Conservation (phyloP, 345 rosid species). For the Pugionium dolabratum region DNA sequence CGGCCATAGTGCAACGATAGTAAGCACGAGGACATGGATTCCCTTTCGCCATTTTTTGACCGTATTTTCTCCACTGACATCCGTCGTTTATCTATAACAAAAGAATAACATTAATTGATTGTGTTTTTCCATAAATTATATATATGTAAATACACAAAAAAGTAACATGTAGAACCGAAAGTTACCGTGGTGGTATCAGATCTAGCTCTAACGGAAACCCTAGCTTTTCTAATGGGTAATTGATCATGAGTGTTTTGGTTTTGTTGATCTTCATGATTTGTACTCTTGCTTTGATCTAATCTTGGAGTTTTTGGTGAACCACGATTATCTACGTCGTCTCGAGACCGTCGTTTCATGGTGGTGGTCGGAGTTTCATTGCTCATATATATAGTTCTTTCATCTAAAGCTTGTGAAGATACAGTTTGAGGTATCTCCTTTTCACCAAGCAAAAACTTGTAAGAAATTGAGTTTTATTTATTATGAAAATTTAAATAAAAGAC, state of each 20-base stretch:
- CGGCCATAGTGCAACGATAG: conserved; percentile 83
- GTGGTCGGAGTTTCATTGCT: conserved; percentile 36
- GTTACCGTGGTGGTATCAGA: conserved; percentile 56
- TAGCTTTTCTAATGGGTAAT: conserved; percentile 54
- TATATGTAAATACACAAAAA: background rate
- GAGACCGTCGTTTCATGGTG: conserved; percentile 27
- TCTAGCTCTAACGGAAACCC: conserved; percentile 65
- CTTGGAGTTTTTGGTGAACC: conserved; percentile 53
- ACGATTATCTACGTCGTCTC: conserved; percentile 43
- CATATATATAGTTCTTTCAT: conserved; percentile 34
- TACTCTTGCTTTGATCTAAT: conserved; percentile 45
- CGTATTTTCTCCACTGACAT: conserved; percentile 88
- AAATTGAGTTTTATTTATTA: no score
- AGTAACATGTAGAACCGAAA: conserved; percentile 10
- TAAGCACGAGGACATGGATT: conserved; percentile 89
- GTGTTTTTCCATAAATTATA: no score
- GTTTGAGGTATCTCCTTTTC: conserved; percentile 17
- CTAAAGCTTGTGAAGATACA: conserved; percentile 22
- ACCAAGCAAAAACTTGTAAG: background rate
- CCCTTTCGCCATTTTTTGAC: conserved; percentile 81
- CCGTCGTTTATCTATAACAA: conserved; percentile 61
- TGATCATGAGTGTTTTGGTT: conserved; percentile 36
- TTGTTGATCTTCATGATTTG: conserved; percentile 44
- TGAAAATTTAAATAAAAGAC: no score
- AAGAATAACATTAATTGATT: no score